Base-by-base conservation (phyloP, 805 yeast species). In the Yarrowia sp. region DNA sequence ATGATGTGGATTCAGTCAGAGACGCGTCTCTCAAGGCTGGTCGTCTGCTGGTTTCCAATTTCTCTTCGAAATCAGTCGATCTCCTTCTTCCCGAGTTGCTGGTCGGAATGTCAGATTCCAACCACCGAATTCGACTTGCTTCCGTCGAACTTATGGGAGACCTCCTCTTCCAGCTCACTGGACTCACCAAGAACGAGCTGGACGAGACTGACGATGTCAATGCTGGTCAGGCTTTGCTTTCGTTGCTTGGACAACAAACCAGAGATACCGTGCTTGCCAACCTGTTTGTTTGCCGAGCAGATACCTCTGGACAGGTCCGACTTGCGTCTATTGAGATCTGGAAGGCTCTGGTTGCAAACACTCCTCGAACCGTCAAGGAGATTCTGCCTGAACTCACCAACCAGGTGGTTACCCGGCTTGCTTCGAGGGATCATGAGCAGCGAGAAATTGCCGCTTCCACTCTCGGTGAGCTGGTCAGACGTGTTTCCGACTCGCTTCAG, bases 141-240 rank as follows among this genome's bases (percentile, higher is more conserved):
- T 92, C 98, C 39, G 96, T 95, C 47, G 97, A 92, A 77, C 88
- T 95, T 68, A 88, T 97, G 6, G 98, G 99, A 69, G 99, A 95
- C 70, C 80, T 95, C 72, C 80, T 95, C 71, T 92, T 90, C 87
- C 96, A 93, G 79, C 87, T 95, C 70, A 88, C 96, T 48, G 99
- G 98, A 75, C 85, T 92, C 67, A 83, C 88, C 39, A 89, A 84
- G 67, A 88, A 83, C 64, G 82, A 75, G 67, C 71, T 76, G 31
- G 84, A 84, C 51, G 80, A 75, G 33, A 78, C 74, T 8, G 77
- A 77, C 35, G 83, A 79, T 53, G 73, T 74, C 55, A 77, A 77
- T 41, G 70, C 66, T 5, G 69, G 69, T 8, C 83, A 82, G 71
- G 81, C 84, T 60, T 85, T 92, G 74, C 77, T 89, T 63, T 93